Evolutionary conservation across 768 basidiomycete genomes (phyloP).

Genomic region (Plicaturopsis crispa): DNA sequence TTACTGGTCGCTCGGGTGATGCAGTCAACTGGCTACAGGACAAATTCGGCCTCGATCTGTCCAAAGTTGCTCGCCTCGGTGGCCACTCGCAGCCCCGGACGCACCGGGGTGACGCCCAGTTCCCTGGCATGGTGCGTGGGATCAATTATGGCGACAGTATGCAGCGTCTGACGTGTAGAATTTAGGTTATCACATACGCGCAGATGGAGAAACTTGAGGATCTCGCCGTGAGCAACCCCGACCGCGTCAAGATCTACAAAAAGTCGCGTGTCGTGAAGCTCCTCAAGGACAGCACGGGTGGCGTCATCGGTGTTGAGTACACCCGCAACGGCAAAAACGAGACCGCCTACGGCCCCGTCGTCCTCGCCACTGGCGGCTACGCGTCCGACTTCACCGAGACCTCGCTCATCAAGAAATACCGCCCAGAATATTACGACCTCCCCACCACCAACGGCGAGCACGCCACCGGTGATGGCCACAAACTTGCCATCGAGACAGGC

Average conservation of each 20-base stretch:
- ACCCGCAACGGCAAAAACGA: constrained; percentile 66
- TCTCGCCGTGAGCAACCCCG: constrained; percentile 72
- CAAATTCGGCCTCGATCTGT: constrained; percentile 86
- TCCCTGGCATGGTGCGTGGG: constrained; percentile 83
- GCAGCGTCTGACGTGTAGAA: constrained; percentile 7
- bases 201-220: constrained; percentile 95
- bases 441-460: constrained; percentile 98
- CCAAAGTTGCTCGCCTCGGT: constrained; percentile 91
- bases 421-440: constrained; percentile 87
- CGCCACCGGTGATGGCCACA: constrained; percentile 94
- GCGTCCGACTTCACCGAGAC: constrained; percentile 92
- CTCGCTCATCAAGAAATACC: constrained; percentile 87
- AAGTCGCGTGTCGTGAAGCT: constrained; percentile 85
- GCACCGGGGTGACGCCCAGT: constrained; percentile 89
- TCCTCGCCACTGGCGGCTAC: constrained; percentile 95
- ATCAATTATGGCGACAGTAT: constrained; percentile 8
- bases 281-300: constrained; percentile 72
- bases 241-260: constrained; percentile 86
- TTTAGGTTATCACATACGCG: constrained; percentile 87
- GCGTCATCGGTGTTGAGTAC: constrained; percentile 87
- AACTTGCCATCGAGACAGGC: constrained; percentile 84
- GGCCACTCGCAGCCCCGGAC: constrained; percentile 93
- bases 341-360: constrained; percentile 81
- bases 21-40: constrained; percentile 95
- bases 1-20: constrained; percentile 91